Conservation (phyloP, 202 grass and related monocot genomes). For the Elaeis oleifera region DNA sequence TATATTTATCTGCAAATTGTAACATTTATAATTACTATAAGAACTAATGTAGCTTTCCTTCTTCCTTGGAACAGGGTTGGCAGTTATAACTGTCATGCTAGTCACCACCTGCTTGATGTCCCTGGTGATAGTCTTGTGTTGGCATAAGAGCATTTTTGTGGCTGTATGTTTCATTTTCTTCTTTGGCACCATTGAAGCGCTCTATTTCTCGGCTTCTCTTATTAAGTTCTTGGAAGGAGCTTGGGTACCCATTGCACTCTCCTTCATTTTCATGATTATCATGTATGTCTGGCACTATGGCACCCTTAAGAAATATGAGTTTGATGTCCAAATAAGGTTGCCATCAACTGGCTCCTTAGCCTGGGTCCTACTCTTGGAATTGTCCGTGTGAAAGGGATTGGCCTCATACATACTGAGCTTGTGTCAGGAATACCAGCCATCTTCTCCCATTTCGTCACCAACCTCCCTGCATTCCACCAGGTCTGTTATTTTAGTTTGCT, state of each 20-base stretch:
- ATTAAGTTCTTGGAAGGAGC: slow-evolving; percentile 84
- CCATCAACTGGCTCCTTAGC: slow-evolving; percentile 74
- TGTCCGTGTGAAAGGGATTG: slow-evolving; percentile 76
- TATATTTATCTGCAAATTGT: background rate
- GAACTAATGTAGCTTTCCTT: no score
- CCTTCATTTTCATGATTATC: slow-evolving; percentile 71
- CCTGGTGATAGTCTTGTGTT: slow-evolving; percentile 77
- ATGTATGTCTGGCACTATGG: slow-evolving; percentile 97
- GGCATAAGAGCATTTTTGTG: slow-evolving; percentile 63
- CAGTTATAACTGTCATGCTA: slow-evolving; percentile 86
- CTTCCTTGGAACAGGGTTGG: slow-evolving; percentile 49
- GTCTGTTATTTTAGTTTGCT: slow-evolving; percentile 25
- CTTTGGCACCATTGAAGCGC: slow-evolving; percentile 66
- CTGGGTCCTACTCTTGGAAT: slow-evolving; percentile 84
- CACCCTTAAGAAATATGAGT: slow-evolving; percentile 67
- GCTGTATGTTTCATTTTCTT: slow-evolving; percentile 60
- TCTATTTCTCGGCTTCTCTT: slow-evolving; percentile 80
- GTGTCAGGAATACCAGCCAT: slow-evolving; percentile 82
- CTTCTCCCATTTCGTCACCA: slow-evolving; percentile 95
- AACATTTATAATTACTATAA: no score
- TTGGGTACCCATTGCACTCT: slow-evolving; percentile 79
- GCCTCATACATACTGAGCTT: slow-evolving; percentile 84
- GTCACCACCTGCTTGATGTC: slow-evolving; percentile 95
- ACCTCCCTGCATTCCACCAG: slow-evolving; percentile 97
- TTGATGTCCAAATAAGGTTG: slow-evolving; percentile 85